These are phyloP conservation scores for Picochlorum sp. DNA, from an alignment of 139 green algal genomes.

Conservation along the genomic window DNA sequence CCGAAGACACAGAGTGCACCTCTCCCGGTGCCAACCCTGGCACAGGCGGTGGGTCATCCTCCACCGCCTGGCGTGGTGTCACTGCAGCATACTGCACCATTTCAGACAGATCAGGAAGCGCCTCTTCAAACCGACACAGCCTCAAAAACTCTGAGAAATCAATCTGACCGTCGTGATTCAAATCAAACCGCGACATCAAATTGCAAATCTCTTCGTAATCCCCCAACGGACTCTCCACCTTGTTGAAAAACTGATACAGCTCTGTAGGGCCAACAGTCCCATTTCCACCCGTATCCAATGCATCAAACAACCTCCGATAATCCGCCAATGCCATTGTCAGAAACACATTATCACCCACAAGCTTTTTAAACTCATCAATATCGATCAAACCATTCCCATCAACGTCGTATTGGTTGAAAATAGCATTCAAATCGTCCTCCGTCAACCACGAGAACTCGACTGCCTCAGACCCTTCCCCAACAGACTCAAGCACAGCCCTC, in stretches of 20 bases:
- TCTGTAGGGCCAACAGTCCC: conserved; percentile 34
- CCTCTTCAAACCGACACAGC: conserved; percentile 45
- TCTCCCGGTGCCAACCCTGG: not conserved
- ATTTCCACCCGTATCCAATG: conserved; percentile 35
- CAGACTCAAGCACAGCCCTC: conserved; percentile 18
- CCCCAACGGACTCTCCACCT: conserved; percentile 25
- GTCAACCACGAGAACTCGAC: conserved; percentile 14
- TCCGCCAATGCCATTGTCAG: conserved; percentile 62
- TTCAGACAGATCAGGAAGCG: conserved; percentile 20
- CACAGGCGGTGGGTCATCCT: not conserved
- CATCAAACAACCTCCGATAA: conserved; percentile 59
- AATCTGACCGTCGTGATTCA: conserved; percentile 35
- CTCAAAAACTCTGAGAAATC: conserved; percentile 56
- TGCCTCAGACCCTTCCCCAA: conserved; percentile 13
- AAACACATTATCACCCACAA: conserved; percentile 46
- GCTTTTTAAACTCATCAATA: conserved; percentile 17
- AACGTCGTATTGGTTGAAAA: conserved; percentile 24
- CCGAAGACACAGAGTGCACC: conserved; percentile 6
- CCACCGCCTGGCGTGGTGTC: not conserved
- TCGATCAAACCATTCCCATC: conserved; percentile 17
- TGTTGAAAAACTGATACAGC: conserved; percentile 29
- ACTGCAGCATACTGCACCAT: not conserved
- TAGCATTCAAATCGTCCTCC: conserved; percentile 15
- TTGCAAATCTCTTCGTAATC: conserved; percentile 20
- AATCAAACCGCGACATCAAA: conserved; percentile 43